These are phyloP conservation scores for Cicer chorassanicum DNA, from an alignment of 306 rosid species.

Conservation along the genomic window DNA sequence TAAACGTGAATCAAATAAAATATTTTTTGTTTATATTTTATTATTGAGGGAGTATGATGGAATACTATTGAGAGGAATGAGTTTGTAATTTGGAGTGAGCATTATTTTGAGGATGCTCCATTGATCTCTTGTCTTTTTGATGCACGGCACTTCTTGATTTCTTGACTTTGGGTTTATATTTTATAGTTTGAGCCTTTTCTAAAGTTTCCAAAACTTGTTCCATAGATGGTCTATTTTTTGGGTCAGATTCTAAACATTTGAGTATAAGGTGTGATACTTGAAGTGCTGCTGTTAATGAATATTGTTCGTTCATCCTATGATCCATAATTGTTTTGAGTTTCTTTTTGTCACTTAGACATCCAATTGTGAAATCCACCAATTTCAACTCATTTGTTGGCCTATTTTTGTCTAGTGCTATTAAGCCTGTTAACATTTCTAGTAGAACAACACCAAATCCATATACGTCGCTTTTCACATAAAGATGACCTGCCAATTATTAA, in stretches of 20 bases:
- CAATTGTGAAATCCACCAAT: conserved; percentile 56
- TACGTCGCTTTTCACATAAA: conserved; percentile 84
- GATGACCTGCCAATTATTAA: conserved; percentile 61
- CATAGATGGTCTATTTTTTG: conserved; percentile 71
- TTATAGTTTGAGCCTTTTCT: conserved; percentile 43
- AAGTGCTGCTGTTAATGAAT: conserved; percentile 54
- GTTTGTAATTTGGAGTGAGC: not conserved
- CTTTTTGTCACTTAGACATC: conserved; percentile 52
- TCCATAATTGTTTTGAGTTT: conserved; percentile 63
- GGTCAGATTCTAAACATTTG: conserved; percentile 66
- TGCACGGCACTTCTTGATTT: conserved; percentile 8
- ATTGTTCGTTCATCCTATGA: conserved; percentile 44
- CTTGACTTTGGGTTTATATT: conserved; percentile 45
- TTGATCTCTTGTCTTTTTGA: conserved; percentile 4
- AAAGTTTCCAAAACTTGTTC: conserved; percentile 53
- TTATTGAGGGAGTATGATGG: too few species aligned
- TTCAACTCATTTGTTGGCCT: conserved; percentile 43
- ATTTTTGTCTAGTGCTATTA: conserved; percentile 56
- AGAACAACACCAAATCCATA: conserved; percentile 90
- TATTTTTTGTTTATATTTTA: too few species aligned
- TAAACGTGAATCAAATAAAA: too few species aligned
- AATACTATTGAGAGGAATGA: conserved; percentile 9
- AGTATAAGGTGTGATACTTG: conserved; percentile 54
- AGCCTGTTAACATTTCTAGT: conserved; percentile 75
- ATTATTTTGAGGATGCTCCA: not conserved